Evolutionary conservation across 805 yeast genomes (phyloP).

Genomic region (Ogataea nitratoaversa): DNA sequence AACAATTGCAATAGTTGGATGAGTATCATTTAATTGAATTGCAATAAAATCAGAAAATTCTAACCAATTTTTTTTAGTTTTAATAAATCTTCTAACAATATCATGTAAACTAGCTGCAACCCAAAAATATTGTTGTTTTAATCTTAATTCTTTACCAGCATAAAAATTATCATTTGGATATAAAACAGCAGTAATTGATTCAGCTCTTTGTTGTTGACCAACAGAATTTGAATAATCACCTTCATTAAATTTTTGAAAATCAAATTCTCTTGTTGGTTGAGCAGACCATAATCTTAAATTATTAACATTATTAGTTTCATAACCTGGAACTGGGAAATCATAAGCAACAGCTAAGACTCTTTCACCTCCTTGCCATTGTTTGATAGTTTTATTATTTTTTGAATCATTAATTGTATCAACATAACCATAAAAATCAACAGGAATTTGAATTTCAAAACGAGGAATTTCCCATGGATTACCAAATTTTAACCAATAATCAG

Average conservation of each 20-base stretch:
- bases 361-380: constrained; percentile 85
- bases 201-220: constrained; percentile 80
- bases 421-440: constrained; percentile 85
- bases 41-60: constrained; percentile 85
- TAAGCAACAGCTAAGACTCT: constrained; percentile 85
- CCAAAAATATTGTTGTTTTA: constrained; percentile 97
- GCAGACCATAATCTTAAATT: constrained; percentile 89
- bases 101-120: constrained; percentile 91
- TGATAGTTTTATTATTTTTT: constrained; percentile 51
- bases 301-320: constrained; percentile 75
- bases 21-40: constrained; percentile 91
- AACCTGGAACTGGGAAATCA: constrained; percentile 93
- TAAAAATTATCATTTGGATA: constrained; percentile 94
- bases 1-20: constrained; percentile 87
- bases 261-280: constrained; percentile 86
- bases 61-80: constrained; percentile 69
- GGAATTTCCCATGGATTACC: constrained; percentile 94
- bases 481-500: constrained; percentile 89
- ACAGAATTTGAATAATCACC: constrained; percentile 90
- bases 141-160: constrained; percentile 84
- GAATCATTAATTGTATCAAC: constrained; percentile 54
- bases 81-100: constrained; percentile 84
- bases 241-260: constrained; percentile 81
- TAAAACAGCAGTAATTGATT: constrained; percentile 85
- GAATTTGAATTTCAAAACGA: constrained; percentile 80